Conservation (phyloP, 1,139 yeast genomes). For the Yamadazyma kanchanaburiensis region DNA sequence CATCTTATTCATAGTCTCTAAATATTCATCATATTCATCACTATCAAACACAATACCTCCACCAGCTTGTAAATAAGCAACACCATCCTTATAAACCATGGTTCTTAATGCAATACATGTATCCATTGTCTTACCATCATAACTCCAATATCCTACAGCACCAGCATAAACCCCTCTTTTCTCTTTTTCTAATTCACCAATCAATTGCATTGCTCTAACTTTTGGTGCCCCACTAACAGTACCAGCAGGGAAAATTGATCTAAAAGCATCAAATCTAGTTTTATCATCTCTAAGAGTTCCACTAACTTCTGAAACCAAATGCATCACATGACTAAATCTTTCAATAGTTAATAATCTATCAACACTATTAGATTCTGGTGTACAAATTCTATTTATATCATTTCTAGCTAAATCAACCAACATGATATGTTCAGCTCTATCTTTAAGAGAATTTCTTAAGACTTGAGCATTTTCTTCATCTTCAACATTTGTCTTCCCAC, state of each 20-base stretch:
- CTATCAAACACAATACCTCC: conserved; percentile 97
- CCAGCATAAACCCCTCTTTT: conserved; percentile 98
- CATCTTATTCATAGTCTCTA: conserved; percentile 97
- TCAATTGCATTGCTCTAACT: conserved; percentile 92
- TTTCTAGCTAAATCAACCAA: conserved; percentile 95
- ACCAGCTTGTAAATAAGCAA: conserved; percentile 94
- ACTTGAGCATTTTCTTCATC: conserved; percentile 80
- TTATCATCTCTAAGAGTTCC: conserved; percentile 82
- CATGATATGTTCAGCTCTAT: conserved; percentile 98
- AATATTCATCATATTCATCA: conserved; percentile 91
- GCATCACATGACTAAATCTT: conserved; percentile 97
- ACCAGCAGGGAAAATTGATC: conserved; percentile 98
- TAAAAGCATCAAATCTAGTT: conserved; percentile 91
- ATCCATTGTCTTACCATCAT: conserved; percentile 89
- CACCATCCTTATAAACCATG: conserved; percentile 89
- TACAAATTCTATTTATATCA: conserved; percentile 92
- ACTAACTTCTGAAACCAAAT: conserved; percentile 89
- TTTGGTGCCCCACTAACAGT: conserved; percentile 98
- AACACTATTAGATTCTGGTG: conserved; percentile 77
- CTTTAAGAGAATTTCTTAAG: conserved; percentile 77
- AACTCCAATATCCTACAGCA: conserved; percentile 99
- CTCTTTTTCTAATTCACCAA: conserved; percentile 84
- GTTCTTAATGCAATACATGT: conserved; percentile 97
- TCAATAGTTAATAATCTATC: conserved; percentile 88
- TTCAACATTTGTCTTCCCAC: conserved; percentile 89